These are phyloP conservation scores for Trichosporon sp. DNA, from an alignment of 1,284 basidiomycete genomes.

Conservation along the genomic window DNA sequence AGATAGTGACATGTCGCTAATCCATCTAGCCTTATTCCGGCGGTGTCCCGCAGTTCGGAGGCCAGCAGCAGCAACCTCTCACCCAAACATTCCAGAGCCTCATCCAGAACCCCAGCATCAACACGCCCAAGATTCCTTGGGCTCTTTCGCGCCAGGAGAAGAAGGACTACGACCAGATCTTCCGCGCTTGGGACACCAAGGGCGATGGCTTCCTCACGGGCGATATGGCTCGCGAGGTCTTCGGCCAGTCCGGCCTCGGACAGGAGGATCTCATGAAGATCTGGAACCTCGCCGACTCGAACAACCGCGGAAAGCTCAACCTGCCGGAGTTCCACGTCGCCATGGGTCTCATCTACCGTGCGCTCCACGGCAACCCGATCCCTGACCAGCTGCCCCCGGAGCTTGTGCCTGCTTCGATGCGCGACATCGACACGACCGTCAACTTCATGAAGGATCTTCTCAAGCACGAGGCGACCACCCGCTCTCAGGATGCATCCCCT, in stretches of 20 bases:
- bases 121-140: conserved; percentile 79
- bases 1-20: background rate
- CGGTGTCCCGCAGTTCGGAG: conserved; percentile 57
- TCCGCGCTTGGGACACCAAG: conserved; percentile 86
- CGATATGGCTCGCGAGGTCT: conserved; percentile 81
- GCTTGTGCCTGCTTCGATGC: conserved; percentile 84
- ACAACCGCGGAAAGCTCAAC: conserved; percentile 89
- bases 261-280: conserved; percentile 89
- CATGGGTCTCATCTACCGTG: conserved; percentile 96
- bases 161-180: conserved; percentile 95
- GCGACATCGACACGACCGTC: conserved; percentile 85
- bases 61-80: conserved; percentile 47
- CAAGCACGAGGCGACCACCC: conserved; percentile 68
- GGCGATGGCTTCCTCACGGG: conserved; percentile 77
- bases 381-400: conserved; percentile 82
- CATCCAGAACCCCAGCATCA: conserved; percentile 61
- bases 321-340: conserved; percentile 96
- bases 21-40: conserved; percentile 35
- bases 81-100: conserved; percentile 53
- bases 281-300: conserved; percentile 85
- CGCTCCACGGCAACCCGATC: conserved; percentile 84
- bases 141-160: conserved; percentile 82
- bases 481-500: conserved; percentile 52
- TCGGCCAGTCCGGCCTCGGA: conserved; percentile 85
- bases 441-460: conserved; percentile 86